These are phyloP conservation scores for Ormosia semicastrata DNA, from an alignment of 306 rosid species.

Conservation along the genomic window DNA sequence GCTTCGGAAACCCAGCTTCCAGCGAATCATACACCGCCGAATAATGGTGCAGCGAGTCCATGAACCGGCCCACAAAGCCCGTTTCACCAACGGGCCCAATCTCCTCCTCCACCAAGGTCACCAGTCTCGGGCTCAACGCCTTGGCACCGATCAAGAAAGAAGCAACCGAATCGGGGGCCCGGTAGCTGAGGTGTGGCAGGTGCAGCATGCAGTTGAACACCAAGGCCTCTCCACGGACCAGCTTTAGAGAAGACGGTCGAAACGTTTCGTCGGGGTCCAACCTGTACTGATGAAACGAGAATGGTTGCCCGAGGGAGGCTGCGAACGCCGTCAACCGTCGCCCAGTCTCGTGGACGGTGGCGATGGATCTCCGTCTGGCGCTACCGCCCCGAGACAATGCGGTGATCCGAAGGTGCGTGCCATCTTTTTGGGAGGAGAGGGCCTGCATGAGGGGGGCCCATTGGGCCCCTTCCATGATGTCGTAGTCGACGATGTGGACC, in stretches of 20 bases:
- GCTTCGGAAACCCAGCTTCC: constrained; percentile 75
- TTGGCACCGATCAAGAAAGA: constrained; percentile 67
- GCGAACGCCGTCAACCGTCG: constrained; percentile 72
- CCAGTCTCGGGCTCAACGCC: constrained; percentile 48
- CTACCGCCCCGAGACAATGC: constrained; percentile 57
- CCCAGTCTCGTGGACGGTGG: constrained; percentile 78
- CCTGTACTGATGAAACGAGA: constrained; percentile 79
- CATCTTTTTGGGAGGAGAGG: constrained; percentile 45
- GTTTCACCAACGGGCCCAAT: constrained; percentile 15
- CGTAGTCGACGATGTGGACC: constrained; percentile 77
- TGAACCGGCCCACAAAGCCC: constrained; percentile 57
- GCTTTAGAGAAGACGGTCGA: constrained; percentile 49
- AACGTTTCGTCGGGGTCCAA: constrained; percentile 73
- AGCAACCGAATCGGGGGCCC: constrained; percentile 52
- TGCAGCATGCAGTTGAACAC: constrained; percentile 71
- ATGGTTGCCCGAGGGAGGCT: constrained; percentile 68
- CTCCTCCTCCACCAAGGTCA: constrained; percentile 72
- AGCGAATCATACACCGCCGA: constrained; percentile 79
- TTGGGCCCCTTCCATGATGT: constrained; percentile 82
- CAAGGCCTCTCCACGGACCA: constrained; percentile 70
- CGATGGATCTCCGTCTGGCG: constrained; percentile 45
- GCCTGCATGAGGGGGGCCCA: constrained; percentile 88
- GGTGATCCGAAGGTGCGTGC: constrained; percentile 70
- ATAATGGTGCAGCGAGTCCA: constrained; percentile 71
- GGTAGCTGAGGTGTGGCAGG: constrained; percentile 60